phyloP scores from a whole-genome alignment of 495 filamentous ascomycete genomes.

The Penicillium cinerascens region DNA sequence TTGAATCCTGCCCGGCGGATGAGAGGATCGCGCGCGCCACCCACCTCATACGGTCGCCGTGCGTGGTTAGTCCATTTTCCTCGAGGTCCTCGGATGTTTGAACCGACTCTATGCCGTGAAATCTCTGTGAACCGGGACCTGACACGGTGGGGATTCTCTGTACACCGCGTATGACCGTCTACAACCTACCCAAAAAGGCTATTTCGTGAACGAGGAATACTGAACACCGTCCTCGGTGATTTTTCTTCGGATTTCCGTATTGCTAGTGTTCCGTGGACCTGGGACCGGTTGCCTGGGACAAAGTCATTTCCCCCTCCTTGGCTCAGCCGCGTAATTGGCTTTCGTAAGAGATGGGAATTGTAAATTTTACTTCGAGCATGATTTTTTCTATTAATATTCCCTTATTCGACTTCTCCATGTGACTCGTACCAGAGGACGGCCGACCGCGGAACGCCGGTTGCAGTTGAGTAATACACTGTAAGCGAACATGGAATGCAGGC shows the following conservation, averaged over 20 bases:
- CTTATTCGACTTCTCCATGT: constrained; percentile 1
- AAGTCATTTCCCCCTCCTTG: not conserved
- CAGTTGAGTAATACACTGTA: not conserved
- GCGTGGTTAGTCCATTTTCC: not conserved
- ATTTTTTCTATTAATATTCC: not conserved
- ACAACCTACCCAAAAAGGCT: not conserved
- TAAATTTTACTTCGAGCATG: not conserved
- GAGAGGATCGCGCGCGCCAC: constrained; percentile 27
- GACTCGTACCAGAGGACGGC: constrained; percentile 3
- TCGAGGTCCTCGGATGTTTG: constrained; percentile 23
- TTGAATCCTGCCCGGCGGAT: constrained; percentile 2
- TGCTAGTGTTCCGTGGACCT: constrained; percentile 9
- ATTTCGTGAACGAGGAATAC: not conserved
- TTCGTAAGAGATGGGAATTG: not conserved
- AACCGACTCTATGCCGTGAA: constrained; percentile 4
- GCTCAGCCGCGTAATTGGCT: not conserved
- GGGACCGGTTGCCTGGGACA: not conserved
- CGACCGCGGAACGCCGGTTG: constrained; percentile 12
- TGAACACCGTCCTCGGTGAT: too few relatives aligned
- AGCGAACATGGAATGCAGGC: not conserved
- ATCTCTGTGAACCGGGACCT: not conserved
- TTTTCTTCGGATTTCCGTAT: too few relatives aligned
- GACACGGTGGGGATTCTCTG: not conserved
- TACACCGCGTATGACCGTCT: not conserved
- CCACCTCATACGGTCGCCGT: constrained; percentile 23